Percentiles rank a stretch among this genome's conserved stretches.
These are phyloP conservation scores for Flueggea neowawraea DNA, from an alignment of 441 rosid genomes.

Conservation along the genomic window DNA sequence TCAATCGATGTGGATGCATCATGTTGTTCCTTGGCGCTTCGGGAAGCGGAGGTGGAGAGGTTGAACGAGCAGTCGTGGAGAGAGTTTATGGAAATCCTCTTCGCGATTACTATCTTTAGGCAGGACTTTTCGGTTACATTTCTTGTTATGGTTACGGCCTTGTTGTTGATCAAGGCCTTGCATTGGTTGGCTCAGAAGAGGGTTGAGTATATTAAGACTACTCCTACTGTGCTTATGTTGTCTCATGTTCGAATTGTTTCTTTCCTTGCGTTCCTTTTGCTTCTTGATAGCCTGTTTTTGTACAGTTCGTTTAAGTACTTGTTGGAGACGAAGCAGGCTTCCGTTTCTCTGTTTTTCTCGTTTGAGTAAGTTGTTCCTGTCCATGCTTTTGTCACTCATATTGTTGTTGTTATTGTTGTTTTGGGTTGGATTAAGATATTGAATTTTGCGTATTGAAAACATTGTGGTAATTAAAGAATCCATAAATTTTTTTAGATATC, in stretches of 20 bases:
- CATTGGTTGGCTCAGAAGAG: conserved; percentile 98
- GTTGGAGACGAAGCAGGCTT: conserved; percentile 73
- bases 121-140: conserved; percentile 87
- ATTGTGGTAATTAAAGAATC: too few species aligned
- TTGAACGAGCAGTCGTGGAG: conserved; percentile 96
- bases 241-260: conserved; percentile 89
- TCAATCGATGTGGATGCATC: too few species aligned
- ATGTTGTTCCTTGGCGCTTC: conserved; percentile 92
- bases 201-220: conserved; percentile 93
- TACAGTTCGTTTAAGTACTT: conserved; percentile 66
- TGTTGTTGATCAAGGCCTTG: conserved; percentile 75
- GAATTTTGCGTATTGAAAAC: too few species aligned
- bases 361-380: conserved; percentile 72
- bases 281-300: conserved; percentile 70
- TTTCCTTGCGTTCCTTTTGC: conserved; percentile 77
- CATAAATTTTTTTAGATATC: too few species aligned
- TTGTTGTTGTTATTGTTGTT: not conserved
- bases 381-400: conserved; percentile 2
- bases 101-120: conserved; percentile 89
- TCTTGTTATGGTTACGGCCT: conserved; percentile 79
- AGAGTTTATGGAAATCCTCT: conserved; percentile 96
- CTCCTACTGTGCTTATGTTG: conserved; percentile 73
- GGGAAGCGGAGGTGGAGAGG: conserved; percentile 95
- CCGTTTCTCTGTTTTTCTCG: conserved; percentile 93
- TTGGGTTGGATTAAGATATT: not conserved